phyloP scores from a whole-genome alignment of 352 stramenopile species.

The Phytophthora capsici region DNA sequence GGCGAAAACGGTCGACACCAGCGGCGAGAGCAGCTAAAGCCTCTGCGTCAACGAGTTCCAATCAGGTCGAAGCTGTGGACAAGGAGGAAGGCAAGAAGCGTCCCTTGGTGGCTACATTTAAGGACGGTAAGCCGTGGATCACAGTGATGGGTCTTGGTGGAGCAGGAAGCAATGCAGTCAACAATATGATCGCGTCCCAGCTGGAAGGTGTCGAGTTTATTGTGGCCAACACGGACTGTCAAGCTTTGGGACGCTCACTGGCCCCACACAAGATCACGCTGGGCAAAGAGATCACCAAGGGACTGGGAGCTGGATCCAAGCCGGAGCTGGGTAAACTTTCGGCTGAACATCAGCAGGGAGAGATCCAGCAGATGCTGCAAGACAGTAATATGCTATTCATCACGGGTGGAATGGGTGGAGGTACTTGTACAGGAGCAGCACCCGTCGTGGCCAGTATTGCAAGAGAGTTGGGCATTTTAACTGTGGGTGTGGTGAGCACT shows the following conservation, averaged over 20 bases:
- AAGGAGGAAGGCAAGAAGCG: conserved; percentile 53
- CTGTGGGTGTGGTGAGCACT: conserved; percentile 96
- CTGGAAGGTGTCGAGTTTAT: conserved; percentile 95
- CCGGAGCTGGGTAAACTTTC: conserved; percentile 80
- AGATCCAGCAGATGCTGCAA: conserved; percentile 91
- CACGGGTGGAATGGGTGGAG: conserved; percentile 95
- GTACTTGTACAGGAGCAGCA: conserved; percentile 92
- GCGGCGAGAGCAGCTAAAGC: conserved; percentile 17
- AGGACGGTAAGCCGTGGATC: conserved; percentile 87
- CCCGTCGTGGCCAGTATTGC: conserved; percentile 94
- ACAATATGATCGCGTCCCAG: conserved; percentile 92
- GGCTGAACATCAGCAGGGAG: conserved; percentile 86
- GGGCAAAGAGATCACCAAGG: conserved; percentile 86
- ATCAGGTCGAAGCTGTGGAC: conserved; percentile 4
- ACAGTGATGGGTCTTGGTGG: conserved; percentile 87
- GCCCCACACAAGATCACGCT: conserved; percentile 85
- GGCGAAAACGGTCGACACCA: conserved; percentile 30
- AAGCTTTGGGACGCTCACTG: conserved; percentile 84
- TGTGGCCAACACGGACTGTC: conserved; percentile 96
- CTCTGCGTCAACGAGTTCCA: not conserved
- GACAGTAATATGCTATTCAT: conserved; percentile 97
- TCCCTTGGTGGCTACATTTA: conserved; percentile 58
- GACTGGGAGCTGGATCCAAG: conserved; percentile 83
- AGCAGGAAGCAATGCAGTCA: conserved; percentile 87
- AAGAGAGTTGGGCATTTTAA: conserved; percentile 93